Base-by-base conservation (phyloP, 2,329 filamentous ascomycete species). In the Hypoxylon sp. region DNA sequence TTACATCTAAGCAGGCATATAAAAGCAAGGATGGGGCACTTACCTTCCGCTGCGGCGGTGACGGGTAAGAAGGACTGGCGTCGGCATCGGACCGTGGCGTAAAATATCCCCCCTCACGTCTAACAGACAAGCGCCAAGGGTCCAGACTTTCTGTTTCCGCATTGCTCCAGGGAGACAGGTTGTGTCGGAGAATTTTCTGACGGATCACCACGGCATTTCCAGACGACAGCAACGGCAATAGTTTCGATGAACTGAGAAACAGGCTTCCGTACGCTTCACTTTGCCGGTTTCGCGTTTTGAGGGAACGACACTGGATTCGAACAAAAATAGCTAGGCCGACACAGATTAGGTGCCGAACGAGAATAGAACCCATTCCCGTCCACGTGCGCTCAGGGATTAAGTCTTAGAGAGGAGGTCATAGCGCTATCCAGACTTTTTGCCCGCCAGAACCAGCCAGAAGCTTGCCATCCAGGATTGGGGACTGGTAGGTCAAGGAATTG, bases 381-480 rank as follows among this genome's bases (percentile, higher is more conserved):
- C 65, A 67, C 65, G 65, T 67, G 65, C 46, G 28, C 20, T 47
- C 65, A 67, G 59, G 65, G 65, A 67, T 67, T 41, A 19, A 34
- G 8, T 43, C 28, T 39, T 37, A 57, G 30, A 32, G 47, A 48
- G 54, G 54, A 41, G 64, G 62, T 62, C 62, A 67, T 59, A 67
- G 62, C 62, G 64, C 24, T 56, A 28, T 49, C 50, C 58, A 39
- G 50, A 49, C 56, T 46, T 32, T 44, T 53, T 32, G 26, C 26
- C 34, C n/a, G n/a, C 49, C 43, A 39, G 26, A 50, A 15, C 44
- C 19, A n/a, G 30, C 48, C 50, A 43, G 22, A 53, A 34, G 32
- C 32, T 34, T 34, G 32, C 20, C 22, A 47, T 47, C 26, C 47
- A 50, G 41, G 50, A n/a, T n/a, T n/a, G n/a, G n/a, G n/a, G n/a